Evolutionary conservation across 306 rosid genomes (phyloP), one percentile per base, ranked within the genome.

Genomic region (Cyamopsis tetragonoloba): DNA sequence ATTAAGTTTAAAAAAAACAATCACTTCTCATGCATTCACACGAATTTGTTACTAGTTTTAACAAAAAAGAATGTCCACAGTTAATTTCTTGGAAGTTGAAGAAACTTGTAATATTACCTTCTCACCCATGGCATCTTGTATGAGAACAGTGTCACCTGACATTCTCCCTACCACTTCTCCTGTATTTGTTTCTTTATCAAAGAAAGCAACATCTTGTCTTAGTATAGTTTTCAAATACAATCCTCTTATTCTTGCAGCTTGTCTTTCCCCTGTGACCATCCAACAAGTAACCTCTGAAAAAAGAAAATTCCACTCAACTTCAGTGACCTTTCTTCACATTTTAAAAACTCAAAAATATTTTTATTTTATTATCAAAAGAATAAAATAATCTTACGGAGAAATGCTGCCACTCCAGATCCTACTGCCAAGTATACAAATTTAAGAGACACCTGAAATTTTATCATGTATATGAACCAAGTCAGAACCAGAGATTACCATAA

Each of bases 121-220:
- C 78, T 91, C 97, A 7, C 96, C 97, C 97, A 91, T 88, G 71
- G 97, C 97, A 37, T 91, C 97, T 82, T 91, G 97, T 43, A 91
- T 91, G 14, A 88, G 95, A 80, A 91, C 95, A 0, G 97, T 88
- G 71, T 91, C 97, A 0, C 97, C 97, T 0, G 97, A 91, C 97
- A 91, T 91, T 78, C 97, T 84, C 11, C 89, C 91, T 15, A 91
- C 44, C 7, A 91, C 97, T 79, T 91, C 97, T 58, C 97, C 97
- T 0, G 97, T 91, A 74, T 80, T 88, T 20, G 97, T 86, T 85
- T 91, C 97, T 48, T 69, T 85, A 71, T 91, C 97, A 71, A 91
- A 91, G 82, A 88, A 91, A 70, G 80, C 80, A 38, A 87, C 84
- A 72, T 91, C 96, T 83, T 91, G 97, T 75, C 96, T 84, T 22